Evolutionary conservation across 352 stramenopile genomes (phyloP), one percentile per base, ranked within the genome.

Genomic region (Poterioochromonas sp.): DNA sequence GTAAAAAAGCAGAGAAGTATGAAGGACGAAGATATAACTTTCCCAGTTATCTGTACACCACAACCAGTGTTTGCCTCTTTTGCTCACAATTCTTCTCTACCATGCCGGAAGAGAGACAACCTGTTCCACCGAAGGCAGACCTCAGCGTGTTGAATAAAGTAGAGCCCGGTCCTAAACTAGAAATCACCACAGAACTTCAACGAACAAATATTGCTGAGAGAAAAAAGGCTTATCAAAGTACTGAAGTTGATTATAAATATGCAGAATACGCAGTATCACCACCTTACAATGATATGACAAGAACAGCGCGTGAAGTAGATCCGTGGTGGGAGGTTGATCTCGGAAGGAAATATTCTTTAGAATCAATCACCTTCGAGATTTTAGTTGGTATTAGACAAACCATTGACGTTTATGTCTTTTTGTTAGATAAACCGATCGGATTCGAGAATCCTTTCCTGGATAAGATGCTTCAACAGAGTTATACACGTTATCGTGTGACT

Each of bases 281-380:
- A 26, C 69, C 69, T 26, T 77, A 39, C 32, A 29, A 65, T 29
- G 3, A 63, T 22, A 37, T 26, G 11, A 35, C 37, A 43, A 69
- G 76, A 43, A 84, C 81, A 26, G 74, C 80, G 2, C 79, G 81
- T 29, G 81, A 84, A 65, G 70, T 40, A 12, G 76, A 83, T 43
- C 81, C 81, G 44, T 84, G 80, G 79, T 84, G 81, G 81, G 81
- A 84, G 51, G 65, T 84, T 20, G 81, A 84, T 47, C 37, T 84
- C 2, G 71, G 76, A n/a, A 73, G 76, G n/a, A 76, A 60, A 1
- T 82, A 83, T 65, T 69, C 71, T 35, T 47, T 84, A 32, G 39
- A 58, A 26, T 63, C 40, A 41, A 8, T 77, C 2, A 73, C 69
- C 37, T 65, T 77, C 37, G 2, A 11, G 11, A 26, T 77, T 60